Percentiles rank a stretch among this genome's conserved stretches.
Evolutionary conservation across 2,329 filamentous ascomycete species (phyloP).

Genomic region (Podosphaera leucotricha): DNA sequence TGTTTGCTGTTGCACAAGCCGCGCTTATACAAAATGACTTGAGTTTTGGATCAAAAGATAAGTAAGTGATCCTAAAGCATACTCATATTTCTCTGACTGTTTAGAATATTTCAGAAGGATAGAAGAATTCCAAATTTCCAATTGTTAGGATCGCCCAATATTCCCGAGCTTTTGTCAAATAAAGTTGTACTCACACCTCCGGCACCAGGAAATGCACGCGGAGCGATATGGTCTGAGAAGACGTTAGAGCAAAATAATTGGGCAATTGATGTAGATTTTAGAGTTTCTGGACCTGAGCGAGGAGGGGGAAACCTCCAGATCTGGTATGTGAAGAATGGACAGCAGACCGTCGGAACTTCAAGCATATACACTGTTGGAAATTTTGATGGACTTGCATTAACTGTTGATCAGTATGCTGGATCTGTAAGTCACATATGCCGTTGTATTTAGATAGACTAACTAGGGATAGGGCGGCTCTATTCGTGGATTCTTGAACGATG

Average conservation of each 20-base stretch:
- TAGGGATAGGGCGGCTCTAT: slow-evolving; percentile 43
- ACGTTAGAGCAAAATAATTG: slow-evolving; percentile 43
- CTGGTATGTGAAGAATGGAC: slow-evolving; percentile 61
- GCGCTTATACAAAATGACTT: slow-evolving; percentile 14
- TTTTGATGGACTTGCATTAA: slow-evolving; percentile 78
- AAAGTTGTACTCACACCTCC: slow-evolving; percentile 80
- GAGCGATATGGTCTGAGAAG: slow-evolving; percentile 56
- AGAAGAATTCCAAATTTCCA: slow-evolving; percentile 14
- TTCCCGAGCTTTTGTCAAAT: slow-evolving; percentile 54
- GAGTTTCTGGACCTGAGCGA: slow-evolving; percentile 63
- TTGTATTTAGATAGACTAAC: slow-evolving; percentile 4
- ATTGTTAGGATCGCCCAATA: slow-evolving; percentile 21
- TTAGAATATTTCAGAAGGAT: slow-evolving; percentile 14
- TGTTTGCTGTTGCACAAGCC: slow-evolving; percentile 13
- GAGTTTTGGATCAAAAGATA: slow-evolving; percentile 23
- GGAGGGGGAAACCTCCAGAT: slow-evolving; percentile 78
- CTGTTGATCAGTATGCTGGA: slow-evolving; percentile 65
- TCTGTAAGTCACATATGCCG: slow-evolving; percentile 18
- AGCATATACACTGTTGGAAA: slow-evolving; percentile 66
- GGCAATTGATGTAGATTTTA: slow-evolving; percentile 68
- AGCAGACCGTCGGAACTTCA: slow-evolving; percentile 37
- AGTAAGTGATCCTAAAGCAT: slow-evolving; percentile 7
- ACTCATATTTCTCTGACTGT: slow-evolving; percentile 2
- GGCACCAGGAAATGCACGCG: slow-evolving; percentile 62
- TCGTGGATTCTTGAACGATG: slow-evolving; percentile 85